Percentiles rank a stretch among this genome's conserved stretches.
Conservation (phyloP, 2,329 filamentous ascomycete species). For the Orbilia oligospora region DNA sequence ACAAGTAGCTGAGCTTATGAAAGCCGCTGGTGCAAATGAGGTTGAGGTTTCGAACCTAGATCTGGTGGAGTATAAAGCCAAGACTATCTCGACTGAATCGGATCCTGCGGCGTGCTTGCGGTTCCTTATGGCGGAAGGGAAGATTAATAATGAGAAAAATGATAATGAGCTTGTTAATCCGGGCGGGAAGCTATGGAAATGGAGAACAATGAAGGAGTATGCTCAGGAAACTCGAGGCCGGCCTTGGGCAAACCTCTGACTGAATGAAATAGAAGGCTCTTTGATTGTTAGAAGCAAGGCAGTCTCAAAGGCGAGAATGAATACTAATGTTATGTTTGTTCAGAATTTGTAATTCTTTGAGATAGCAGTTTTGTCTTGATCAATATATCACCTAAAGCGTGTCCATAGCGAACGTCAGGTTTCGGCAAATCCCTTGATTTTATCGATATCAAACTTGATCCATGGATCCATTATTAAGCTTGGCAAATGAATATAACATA, state of each 20-base stretch:
- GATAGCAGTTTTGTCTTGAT: background rate
- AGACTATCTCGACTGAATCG: slow-evolving; percentile 61
- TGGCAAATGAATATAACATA: background rate
- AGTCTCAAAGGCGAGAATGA: background rate
- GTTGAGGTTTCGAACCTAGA: slow-evolving; percentile 64
- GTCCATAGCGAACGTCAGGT: background rate
- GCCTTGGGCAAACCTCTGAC: slow-evolving; percentile 62
- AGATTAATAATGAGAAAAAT: slow-evolving; percentile 64
- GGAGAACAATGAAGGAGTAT: slow-evolving; percentile 65
- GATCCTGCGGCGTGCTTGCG: slow-evolving; percentile 65
- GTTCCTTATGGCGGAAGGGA: slow-evolving; percentile 66
- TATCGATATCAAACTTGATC: background rate
- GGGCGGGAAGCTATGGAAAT: slow-evolving; percentile 64
- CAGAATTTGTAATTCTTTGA: background rate
- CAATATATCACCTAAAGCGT: background rate
- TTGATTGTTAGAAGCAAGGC: background rate
- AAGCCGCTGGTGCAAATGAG: slow-evolving; percentile 54
- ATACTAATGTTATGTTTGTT: slow-evolving; percentile 5
- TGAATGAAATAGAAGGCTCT: background rate
- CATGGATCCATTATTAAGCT: slow-evolving; percentile 25
- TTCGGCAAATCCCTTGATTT: background rate
- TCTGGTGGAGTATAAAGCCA: slow-evolving; percentile 63
- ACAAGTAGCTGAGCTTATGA: slow-evolving; percentile 64
- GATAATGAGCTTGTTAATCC: slow-evolving; percentile 65
- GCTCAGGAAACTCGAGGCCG: slow-evolving; percentile 63